Evolutionary conservation across 1,284 basidiomycete species (phyloP), one percentile per base, ranked within the genome.

Genomic region (Vanrija pseudolonga): DNA sequence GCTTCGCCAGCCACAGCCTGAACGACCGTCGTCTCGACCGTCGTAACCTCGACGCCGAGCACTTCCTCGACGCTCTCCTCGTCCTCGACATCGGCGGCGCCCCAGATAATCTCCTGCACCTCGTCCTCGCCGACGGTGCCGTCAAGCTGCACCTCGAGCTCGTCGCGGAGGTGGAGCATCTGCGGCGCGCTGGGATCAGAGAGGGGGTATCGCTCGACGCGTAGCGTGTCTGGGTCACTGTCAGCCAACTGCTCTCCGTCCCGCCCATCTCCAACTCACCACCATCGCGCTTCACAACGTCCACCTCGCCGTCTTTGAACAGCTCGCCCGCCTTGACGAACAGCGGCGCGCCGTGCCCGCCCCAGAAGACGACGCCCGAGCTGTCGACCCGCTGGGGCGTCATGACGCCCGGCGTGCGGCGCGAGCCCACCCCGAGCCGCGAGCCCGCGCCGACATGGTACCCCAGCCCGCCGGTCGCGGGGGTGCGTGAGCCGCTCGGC

Each of bases 291-390:
- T 62, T 67, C 24, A 71, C 59, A 8, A 68, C 57, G 44, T 73
- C 72, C 18, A 69, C 71, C 57, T 73, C 70, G 11, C 73, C 73
- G 19, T 74, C 69, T 38, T 68, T 67, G 65, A 77, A 76, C 50
- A 77, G 59, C 53, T 74, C 71, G 36, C 75, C 75, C 20, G 73
- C 75, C 58, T 75, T 77, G 32, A 77, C 66, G 55, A 77, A 77
- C 11, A 75, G 47, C n/a, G 75, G 74, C 17, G 72, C 73, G 2
- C 42, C 51, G 12, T 64, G 60, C 19, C 69, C 69, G 45, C 71
- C 72, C 68, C 69, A 75, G 4, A 51, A 63, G 15, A 65, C 60
- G 7, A 57, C 60, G 6, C 56, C 56, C 50, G 51, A 53, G 42
- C 32, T 37, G 37, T 50, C 22, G n/a, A 14, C 28, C 47, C 55